Conservation (phyloP, 352 stramenopile genomes). For the Phytophthora gonapodyides region DNA sequence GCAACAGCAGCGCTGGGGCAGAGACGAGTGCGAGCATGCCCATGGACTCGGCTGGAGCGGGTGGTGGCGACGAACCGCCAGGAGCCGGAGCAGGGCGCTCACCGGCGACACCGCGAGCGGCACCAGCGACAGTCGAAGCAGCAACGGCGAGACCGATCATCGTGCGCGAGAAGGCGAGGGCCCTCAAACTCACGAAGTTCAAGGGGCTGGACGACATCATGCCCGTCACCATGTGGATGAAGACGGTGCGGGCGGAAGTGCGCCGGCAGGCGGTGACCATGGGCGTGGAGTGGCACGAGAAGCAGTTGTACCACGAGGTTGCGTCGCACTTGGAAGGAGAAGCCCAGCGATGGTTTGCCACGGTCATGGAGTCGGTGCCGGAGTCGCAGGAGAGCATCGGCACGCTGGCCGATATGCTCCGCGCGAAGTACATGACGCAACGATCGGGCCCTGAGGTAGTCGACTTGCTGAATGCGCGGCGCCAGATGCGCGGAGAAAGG, state of each 20-base stretch:
- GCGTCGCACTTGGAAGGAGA: constrained; percentile 11
- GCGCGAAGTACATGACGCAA: constrained; percentile 2
- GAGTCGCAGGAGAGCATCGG: not conserved
- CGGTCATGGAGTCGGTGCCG: constrained; percentile 2
- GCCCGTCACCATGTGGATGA: constrained; percentile 13
- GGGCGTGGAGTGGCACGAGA: not conserved
- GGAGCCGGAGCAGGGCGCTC: no score
- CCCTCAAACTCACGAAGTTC: constrained; percentile 10
- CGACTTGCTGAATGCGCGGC: not conserved
- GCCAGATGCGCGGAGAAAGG: constrained; percentile 13
- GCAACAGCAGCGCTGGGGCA: no score
- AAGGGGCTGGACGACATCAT: constrained; percentile 7
- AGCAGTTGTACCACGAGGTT: constrained; percentile 10
- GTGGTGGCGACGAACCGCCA: no score
- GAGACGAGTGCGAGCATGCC: no score
- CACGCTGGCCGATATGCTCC: not conserved
- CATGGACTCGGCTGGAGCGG: no score
- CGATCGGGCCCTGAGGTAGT: constrained; percentile 13
- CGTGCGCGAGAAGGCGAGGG: constrained; percentile 12
- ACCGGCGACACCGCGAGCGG: not conserved
- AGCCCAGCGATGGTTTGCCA: constrained; percentile 14
- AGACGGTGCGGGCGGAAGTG: not conserved
- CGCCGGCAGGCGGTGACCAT: constrained; percentile 1
- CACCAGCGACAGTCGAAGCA: not conserved
- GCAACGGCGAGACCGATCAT: not conserved